These are phyloP conservation scores for Musa schizocarpa DNA, from an alignment of 176 grass and related monocot genomes.

Conservation along the genomic window DNA sequence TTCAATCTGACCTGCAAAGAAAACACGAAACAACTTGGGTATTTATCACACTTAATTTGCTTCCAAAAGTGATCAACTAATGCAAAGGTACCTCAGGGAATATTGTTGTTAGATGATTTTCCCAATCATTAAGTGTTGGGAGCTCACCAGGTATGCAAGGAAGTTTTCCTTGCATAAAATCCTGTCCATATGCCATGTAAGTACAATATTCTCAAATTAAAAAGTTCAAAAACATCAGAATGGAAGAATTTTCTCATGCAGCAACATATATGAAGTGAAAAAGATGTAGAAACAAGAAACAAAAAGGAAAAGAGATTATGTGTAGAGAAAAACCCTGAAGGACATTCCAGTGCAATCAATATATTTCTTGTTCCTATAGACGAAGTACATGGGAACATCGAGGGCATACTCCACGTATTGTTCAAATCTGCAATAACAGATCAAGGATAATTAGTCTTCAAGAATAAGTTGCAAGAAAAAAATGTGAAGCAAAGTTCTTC, in stretches of 20 bases:
- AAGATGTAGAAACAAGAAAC: background rate
- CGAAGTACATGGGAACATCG: constrained; percentile 96
- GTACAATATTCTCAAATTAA: background rate
- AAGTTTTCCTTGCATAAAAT: constrained; percentile 97
- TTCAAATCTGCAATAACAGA: constrained; percentile 55
- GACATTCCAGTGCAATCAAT: constrained; percentile 93
- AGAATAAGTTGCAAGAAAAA: background rate
- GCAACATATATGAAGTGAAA: background rate
- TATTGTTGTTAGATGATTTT: constrained; percentile 99
- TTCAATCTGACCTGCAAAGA: constrained; percentile 84
- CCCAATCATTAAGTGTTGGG: constrained; percentile 95
- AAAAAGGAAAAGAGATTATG: constrained; percentile 1
- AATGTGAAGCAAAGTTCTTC: constrained; percentile 2
- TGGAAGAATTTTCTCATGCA: too few relatives aligned
- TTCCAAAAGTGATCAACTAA: background rate
- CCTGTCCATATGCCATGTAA: constrained; percentile 30
- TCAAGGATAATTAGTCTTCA: too few relatives aligned
- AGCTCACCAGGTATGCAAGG: constrained; percentile 68
- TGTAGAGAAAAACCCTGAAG: constrained; percentile 63
- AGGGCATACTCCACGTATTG: constrained; percentile 90
- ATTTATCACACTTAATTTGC: background rate
- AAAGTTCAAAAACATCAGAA: background rate
- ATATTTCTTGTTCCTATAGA: constrained; percentile 88
- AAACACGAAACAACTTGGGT: constrained; percentile 7
- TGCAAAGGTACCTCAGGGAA: constrained; percentile 74